Conservation (phyloP, 768 basidiomycete species). For the Botryobasidium botryosum region DNA sequence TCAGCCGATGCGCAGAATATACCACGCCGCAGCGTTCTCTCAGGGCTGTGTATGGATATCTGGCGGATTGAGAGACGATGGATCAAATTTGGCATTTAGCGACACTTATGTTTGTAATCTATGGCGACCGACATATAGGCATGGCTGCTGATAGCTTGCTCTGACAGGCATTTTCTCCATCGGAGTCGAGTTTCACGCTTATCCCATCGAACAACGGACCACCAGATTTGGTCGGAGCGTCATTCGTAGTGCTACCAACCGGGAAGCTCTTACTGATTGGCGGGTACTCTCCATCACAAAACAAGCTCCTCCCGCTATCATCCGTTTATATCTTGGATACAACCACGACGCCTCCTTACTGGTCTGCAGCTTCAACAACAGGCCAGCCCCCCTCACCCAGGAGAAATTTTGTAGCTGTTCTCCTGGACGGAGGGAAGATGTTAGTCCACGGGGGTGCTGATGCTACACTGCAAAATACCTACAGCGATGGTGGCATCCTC, state of each 20-base stretch:
- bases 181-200: too few relatives aligned
- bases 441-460: conserved; percentile 71
- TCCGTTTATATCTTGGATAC: conserved; percentile 51
- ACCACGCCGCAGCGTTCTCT: conserved; percentile 43
- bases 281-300: conserved; percentile 30
- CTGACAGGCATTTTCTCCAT: too few relatives aligned
- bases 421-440: conserved; percentile 35
- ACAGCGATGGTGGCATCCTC: conserved; percentile 53
- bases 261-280: conserved; percentile 61
- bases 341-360: conserved; percentile 27
- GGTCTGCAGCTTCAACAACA: conserved; percentile 28
- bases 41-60: conserved; percentile 45
- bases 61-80: conserved; percentile 73
- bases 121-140: too few relatives aligned
- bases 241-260: conserved; percentile 47
- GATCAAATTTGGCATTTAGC: conserved; percentile 42
- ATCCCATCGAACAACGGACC: too few relatives aligned
- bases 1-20: conserved; percentile 61
- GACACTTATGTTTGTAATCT: conserved; percentile 48
- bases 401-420: conserved; percentile 41
- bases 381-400: conserved; percentile 35
- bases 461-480: conserved; percentile 30
- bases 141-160: too few relatives aligned
- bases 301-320: conserved; percentile 35
- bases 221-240: conserved; percentile 57